Evolutionary conservation across 306 rosid species (phyloP), one percentile per base, ranked within the genome.

Genomic region (Citrullus colocynthis): DNA sequence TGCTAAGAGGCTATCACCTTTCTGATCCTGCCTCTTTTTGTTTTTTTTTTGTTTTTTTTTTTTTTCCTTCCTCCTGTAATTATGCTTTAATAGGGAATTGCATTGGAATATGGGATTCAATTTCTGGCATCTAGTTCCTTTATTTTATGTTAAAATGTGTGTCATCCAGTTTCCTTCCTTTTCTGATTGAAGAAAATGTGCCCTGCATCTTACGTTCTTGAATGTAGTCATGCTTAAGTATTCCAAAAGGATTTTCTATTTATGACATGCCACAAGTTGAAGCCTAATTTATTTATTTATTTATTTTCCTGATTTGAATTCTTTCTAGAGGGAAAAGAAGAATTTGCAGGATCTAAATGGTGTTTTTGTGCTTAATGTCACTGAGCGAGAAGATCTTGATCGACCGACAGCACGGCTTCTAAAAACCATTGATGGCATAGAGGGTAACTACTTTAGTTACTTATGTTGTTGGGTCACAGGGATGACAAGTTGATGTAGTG

Each of bases 391-490:
- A 48, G 69, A 79, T 83, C 88, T 95, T 57, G 97, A 95, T 86
- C 88, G 95, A 84, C 91, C 96, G 54, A 95, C 96, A 24, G 98
- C 97, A 14, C 89, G 89, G 88, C 88, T 95, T 41, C 87, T 95
- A 71, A 92, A 92, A 82, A 90, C 90, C 82, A 82, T 92, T 82
- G 91, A 88, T 77, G 32, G 16, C 51, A 12, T 94, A 52, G 91
- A 90, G 80, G 97, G 97, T 93, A 85, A 70, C 82, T 78, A 24
- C 57, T 66, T 34, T 30, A 14, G 6, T 49, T 73, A 73, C 61
- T 71, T 73, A 10, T 44, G 37, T 39, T 37, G 73, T 69, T 69
- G 55, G 20, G 77, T 16, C 13, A 9, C 51, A 2, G 58, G 39
- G 58, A 45, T 24, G 58, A 13, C 76, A 45, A 48, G 41, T 71